Base-by-base conservation (phyloP, 2,329 filamentous ascomycete genomes). In the Cordyceps pruinosa region DNA sequence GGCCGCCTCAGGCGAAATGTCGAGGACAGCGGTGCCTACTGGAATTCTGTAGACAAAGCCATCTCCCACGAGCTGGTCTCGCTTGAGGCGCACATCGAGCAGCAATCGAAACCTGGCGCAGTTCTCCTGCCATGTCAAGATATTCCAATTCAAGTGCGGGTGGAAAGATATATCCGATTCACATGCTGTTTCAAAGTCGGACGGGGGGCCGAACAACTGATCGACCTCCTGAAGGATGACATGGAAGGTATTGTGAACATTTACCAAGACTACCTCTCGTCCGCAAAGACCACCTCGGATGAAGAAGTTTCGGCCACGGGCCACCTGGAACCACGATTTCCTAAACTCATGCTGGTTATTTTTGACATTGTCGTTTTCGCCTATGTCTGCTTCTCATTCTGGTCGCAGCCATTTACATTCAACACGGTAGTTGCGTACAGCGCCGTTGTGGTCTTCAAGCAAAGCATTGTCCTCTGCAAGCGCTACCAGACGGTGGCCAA, bases 341-440 rank as follows among this genome's bases (percentile, higher is more conserved):
- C 60, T 4, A 63, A 63, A 28, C 45, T 61, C 25, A n/a, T 61
- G 41, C 53, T 63, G 26, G 61, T 63, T 15, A 35, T 59, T 21
- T 59, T 63, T 21, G 61, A 63, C 39, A 46, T 61, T 50, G 45
- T 28, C 35, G 48, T 61, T 9, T 63, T 63, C 49, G 52, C 58
- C n/a, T 63, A 63, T 12, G 59, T 61, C 30, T 59, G 59, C 51
- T 63, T 61, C 42, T 63, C 61, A 3, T 62, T 62, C 47, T 62
- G 48, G 42, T 44, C 58, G 5, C 61, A 63, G 42, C 59, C 60
- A 5, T 61, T 61, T 49, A 63, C 61, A 4, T 62, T 63, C 55
- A 63, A 61, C 57, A 63, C 61, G 1, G 60, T 62, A 0, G 57
- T 61, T 6, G 61, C 61, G 15, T 63, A 61, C 23, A 52, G 60